Base-by-base conservation (phyloP, 805 yeast genomes). In the Wickerhamiella lipophila region DNA sequence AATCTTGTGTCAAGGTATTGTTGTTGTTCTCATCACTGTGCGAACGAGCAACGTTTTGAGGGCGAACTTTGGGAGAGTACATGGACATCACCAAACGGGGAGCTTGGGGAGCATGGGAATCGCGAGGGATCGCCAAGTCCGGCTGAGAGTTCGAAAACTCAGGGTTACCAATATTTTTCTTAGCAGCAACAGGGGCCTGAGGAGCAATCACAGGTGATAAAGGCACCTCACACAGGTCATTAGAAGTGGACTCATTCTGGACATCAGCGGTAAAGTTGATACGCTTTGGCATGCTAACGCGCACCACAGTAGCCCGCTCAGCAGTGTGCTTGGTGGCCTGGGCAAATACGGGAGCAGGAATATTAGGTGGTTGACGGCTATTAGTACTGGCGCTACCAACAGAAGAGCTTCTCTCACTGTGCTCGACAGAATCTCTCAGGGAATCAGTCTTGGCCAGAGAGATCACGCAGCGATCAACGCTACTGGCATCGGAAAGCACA, bases 181-280 rank as follows among this genome's bases (percentile, higher is more conserved):
- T 12, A 9, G 39, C 5, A 35, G 39, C 39, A 6, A 15, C 43
- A 13, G 43, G 30, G 27, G 12, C 30, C 19, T 6, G 12, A 15
- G 38, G 36, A 13, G 43, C 29, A 6, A 32, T 27, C 13, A 21
- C 15, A 22, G 49, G 49, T 29, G 34, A 21, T 26, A 25, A 23
- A n/a, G 47, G 47, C n/a, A 49, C 50, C 13, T 18, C 40, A 23
- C 50, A 29, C 43, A 49, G 16, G 16, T 47, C 50, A 18, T 23
- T 30, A 21, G 50, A 39, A 5, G 26, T 26, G n/a, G 13, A 6
- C 19, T 21, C 23, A 5, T 18, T 21, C 41, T 44, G 22, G 25
- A 18, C 46, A n/a, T 45, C 48, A 6, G 42, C 22, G 25, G 39
- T 27, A 22, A 46, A 38, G 8, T 46, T 46, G 42, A 30, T 27